Base-by-base conservation (phyloP, 371 early-diverging fungal species). In the Smittium culicis region DNA sequence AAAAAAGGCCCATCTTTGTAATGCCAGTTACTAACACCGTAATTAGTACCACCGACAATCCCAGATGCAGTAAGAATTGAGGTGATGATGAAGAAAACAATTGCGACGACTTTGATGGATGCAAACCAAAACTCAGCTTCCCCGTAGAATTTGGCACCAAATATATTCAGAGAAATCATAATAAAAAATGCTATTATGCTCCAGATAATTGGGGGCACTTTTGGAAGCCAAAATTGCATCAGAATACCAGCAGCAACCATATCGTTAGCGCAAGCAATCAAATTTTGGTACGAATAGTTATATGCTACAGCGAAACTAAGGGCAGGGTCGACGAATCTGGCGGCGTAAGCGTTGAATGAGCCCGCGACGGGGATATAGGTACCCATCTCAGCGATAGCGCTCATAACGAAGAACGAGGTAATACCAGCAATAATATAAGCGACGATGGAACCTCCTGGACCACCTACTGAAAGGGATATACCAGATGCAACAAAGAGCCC, bases 401-500 rank as follows among this genome's bases (percentile, higher is more conserved):
- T 86, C 81, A 88, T 84, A 59, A 90, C 83, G 66, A 84, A 88
- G 65, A 83, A 92, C 2, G 92, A 89, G 80, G 89, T 81, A 24
- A 85, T 70, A 64, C 91, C 91, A n/a, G 88, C 84, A 59, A 86
- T 68, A 28, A 69, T 70, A 63, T 87, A 93, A 32, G 86, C 88
- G 1, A 89, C 74, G 68, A 90, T 72, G 2, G 86, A 82, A 64
- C 92, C 90, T 17, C 82, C 88, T 27, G 93, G 91, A 2, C 93
- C 93, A 29, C 88, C 92, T 5, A 72, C 72, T 0, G 82, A 79
- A 60, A 93, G 84, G 11, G 87, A 83, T 16, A 77, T 70, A 34
- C 92, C 94, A 66, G 90, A 88, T 34, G 85, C 89, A 66, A 93
- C 79, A 76, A 92, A 93, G 24, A 93, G 79, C 59, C 94, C 94